Conservation (phyloP, 2,329 filamentous ascomycete species). For the Penicillium sp. region DNA sequence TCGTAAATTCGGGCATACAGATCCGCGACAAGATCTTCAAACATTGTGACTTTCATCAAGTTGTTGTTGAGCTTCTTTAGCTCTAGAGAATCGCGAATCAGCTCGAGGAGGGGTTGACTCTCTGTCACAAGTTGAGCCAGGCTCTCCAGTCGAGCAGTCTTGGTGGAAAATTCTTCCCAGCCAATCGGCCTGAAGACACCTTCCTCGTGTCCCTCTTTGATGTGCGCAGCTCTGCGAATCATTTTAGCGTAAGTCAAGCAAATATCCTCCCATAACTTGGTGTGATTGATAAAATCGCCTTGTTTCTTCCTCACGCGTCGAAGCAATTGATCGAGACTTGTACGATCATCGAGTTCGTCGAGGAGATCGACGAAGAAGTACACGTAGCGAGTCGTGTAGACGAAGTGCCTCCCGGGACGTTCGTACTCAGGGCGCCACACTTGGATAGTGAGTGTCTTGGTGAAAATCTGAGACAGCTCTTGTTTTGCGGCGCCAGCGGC, state of each 20-base stretch:
- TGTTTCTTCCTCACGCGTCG: constrained; percentile 78
- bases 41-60: constrained; percentile 77
- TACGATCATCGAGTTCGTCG: constrained; percentile 69
- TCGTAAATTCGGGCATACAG: constrained; percentile 66
- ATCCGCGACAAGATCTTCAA: constrained; percentile 93
- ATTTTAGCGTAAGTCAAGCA: constrained; percentile 57
- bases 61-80: constrained; percentile 78
- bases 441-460: constrained; percentile 91
- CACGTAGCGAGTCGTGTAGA: constrained; percentile 85
- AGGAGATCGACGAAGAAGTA: constrained; percentile 76
- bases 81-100: constrained; percentile 65
- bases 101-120: constrained; percentile 53
- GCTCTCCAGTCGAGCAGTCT: constrained; percentile 58
- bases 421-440: constrained; percentile 94
- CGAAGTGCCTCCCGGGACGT: constrained; percentile 79
- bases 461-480: constrained; percentile 83
- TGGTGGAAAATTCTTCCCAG: constrained; percentile 62
- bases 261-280: constrained; percentile 61
- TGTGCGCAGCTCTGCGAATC: constrained; percentile 56
- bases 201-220: constrained; percentile 63
- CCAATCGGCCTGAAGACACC: constrained; percentile 62
- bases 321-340: constrained; percentile 73
- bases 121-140: constrained; percentile 55
- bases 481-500: constrained; percentile 65
- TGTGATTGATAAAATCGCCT: constrained; percentile 67